Evolutionary conservation across 1,284 basidiomycete genomes (phyloP).

Genomic region (Ustilago sp.): DNA sequence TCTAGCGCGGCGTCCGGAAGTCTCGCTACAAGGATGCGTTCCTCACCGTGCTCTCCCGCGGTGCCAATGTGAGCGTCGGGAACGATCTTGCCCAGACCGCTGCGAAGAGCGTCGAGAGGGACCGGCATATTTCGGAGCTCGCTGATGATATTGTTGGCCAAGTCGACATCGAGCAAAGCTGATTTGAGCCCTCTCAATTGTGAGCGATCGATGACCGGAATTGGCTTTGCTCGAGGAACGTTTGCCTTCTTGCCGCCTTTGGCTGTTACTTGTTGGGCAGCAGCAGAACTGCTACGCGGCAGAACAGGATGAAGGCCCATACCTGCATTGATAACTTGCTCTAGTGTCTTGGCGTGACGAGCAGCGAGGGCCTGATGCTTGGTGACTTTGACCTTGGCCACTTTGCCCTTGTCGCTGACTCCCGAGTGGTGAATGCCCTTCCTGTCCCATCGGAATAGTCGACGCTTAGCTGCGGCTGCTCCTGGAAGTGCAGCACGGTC

Average conservation of each 20-base stretch:
- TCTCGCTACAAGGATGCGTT: conserved; percentile 35
- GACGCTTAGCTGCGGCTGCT: conserved; percentile 37
- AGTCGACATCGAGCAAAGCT: conserved; percentile 54
- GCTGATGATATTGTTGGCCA: conserved; percentile 61
- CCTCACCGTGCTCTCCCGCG: conserved; percentile 46
- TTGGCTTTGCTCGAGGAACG: conserved; percentile 25
- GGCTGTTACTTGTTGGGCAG: neutral
- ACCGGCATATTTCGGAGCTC: conserved; percentile 57
- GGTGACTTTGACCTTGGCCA: conserved; percentile 51
- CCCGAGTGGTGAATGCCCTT: conserved; percentile 39
- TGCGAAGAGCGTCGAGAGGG: conserved; percentile 31
- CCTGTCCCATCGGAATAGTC: conserved; percentile 46
- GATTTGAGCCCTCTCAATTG: conserved; percentile 58
- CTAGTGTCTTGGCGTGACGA: conserved; percentile 59
- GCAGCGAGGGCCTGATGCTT: conserved; percentile 55
- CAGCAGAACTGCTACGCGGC: conserved; percentile 26
- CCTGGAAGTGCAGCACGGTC: conserved; percentile 27
- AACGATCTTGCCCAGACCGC: conserved; percentile 23
- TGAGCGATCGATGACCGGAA: conserved; percentile 36
- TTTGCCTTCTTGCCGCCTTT: conserved; percentile 40
- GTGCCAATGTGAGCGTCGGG: conserved; percentile 41
- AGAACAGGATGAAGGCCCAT: conserved; percentile 47
- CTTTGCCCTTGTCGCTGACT: conserved; percentile 33
- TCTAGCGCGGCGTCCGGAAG: conserved; percentile 26
- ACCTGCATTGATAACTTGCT: conserved; percentile 61